phyloP scores from a whole-genome alignment of 2,329 filamentous ascomycete genomes.

The Lachnellula cervina region DNA sequence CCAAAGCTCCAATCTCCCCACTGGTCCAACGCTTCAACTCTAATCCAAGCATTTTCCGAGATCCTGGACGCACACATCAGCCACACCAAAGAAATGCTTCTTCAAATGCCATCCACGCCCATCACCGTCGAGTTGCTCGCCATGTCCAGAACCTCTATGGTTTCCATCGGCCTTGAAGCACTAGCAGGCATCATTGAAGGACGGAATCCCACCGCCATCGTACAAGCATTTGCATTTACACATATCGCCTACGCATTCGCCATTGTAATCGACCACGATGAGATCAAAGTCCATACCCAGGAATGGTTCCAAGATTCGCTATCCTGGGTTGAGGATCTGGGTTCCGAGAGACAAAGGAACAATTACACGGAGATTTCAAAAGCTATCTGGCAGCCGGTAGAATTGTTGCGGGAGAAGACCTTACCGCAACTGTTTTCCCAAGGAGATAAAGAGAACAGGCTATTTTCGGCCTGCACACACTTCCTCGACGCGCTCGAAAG shows the following conservation, averaged over 20 bases:
- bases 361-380: constrained; percentile 19
- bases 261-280: constrained; percentile 18
- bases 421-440: background rate
- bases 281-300: constrained; percentile 16
- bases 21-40: constrained; percentile 15
- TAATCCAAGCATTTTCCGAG: constrained; percentile 22
- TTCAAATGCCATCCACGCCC: constrained; percentile 13
- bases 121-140: constrained; percentile 19
- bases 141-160: constrained; percentile 22
- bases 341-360: constrained; percentile 14
- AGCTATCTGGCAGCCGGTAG: constrained; percentile 22
- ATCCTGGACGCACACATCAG: constrained; percentile 22
- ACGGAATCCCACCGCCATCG: constrained; percentile 22
- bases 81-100: constrained; percentile 19
- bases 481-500: constrained; percentile 23
- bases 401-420: background rate
- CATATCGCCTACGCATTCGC: constrained; percentile 25
- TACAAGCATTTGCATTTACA: constrained; percentile 25
- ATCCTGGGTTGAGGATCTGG: constrained; percentile 15
- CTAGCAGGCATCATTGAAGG: constrained; percentile 22
- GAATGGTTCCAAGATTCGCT: constrained; percentile 23
- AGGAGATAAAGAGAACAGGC: constrained; percentile 5
- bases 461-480: constrained; percentile 15
- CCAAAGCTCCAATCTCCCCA: constrained; percentile 15
- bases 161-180: constrained; percentile 23